Evolutionary conservation across 1,284 basidiomycete genomes (phyloP), one percentile per base, ranked within the genome.

Genomic region (Cryptococcus floricola): DNA sequence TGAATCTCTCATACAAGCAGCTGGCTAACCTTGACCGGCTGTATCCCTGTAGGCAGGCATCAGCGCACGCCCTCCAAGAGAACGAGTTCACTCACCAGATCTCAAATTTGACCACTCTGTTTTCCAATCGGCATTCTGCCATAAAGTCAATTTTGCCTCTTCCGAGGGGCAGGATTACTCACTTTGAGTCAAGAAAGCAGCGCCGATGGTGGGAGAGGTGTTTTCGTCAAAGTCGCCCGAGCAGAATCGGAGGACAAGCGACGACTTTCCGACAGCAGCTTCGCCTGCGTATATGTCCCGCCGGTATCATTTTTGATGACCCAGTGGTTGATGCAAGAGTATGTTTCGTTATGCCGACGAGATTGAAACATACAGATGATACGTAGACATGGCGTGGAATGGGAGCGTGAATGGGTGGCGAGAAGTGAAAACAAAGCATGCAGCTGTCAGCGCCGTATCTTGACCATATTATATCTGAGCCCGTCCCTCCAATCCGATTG

Each of bases 251-350:
- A 98, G 85, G 41, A 98, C 96, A 57, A 99, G 87, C 27, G 94
- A 98, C n/a, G 94, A 97, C 81, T 99, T 99, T 63, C 96, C 96
- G 54, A 99, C 96, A 56, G 96, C 95, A 59, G 95, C 93, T 81
- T 98, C 96, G 67, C 95, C 91, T 95, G 71, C 42, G 44, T 50
- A 16, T 23, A 13, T 12, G 28, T 54, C 47, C 42, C 13, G 27
- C 25, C 25, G 12, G 14, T 7, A 48, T 28, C 2, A 27, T 3
- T 23, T 19, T 23, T 23, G 23, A 23, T 23, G 23, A 23, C 23
- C 23, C 23, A 23, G 23, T 3, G 23, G 23, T 23, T 23, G 23
- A 23, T 23, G 2, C 23, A 27, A 28, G 14, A 10, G 27, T 28
- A 18, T 25, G 39, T 25, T 28, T 1, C 34, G 4, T 14, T 13